Evolutionary conservation across 2,329 filamentous ascomycete species (phyloP).

Genomic region (Penicillium rolfsii): DNA sequence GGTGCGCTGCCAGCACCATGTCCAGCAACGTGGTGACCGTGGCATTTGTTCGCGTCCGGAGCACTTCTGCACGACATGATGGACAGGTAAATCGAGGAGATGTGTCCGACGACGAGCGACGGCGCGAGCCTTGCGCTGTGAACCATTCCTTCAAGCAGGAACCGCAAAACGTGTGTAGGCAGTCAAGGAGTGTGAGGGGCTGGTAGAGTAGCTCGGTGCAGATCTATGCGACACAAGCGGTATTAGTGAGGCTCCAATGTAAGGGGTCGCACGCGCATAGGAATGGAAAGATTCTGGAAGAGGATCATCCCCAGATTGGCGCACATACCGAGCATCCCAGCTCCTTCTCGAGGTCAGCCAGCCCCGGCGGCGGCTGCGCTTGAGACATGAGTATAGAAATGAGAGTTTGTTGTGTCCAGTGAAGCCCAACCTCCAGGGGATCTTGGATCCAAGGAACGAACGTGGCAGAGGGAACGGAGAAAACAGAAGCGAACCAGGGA

Average conservation of each 20-base stretch:
- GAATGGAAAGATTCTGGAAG: constrained; percentile 20
- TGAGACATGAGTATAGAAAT: constrained; percentile 30
- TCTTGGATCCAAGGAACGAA: constrained; percentile 13
- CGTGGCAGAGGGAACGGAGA: neutral
- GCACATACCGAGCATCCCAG: constrained; percentile 85
- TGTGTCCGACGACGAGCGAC: constrained; percentile 49
- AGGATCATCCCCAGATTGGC: constrained; percentile 2
- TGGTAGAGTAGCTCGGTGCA: constrained; percentile 95
- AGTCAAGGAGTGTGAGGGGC: constrained; percentile 87
- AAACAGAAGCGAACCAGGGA: constrained; percentile 11
- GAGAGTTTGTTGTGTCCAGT: neutral
- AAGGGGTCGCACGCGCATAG: constrained; percentile 17
- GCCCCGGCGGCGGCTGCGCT: constrained; percentile 38
- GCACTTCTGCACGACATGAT: constrained; percentile 83
- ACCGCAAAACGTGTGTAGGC: constrained; percentile 93
- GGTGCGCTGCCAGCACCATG: constrained; percentile 81
- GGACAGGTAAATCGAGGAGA: constrained; percentile 78
- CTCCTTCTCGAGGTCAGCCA: constrained; percentile 83
- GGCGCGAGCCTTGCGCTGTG: constrained; percentile 69
- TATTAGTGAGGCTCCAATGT: constrained; percentile 16
- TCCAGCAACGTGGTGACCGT: constrained; percentile 87
- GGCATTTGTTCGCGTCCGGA: constrained; percentile 86
- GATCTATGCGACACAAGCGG: constrained; percentile 62
- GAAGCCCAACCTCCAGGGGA: neutral
- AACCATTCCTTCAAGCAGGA: constrained; percentile 98